Base-by-base conservation (phyloP, 257 asterid genomes). In the Ligustrum vulgare region DNA sequence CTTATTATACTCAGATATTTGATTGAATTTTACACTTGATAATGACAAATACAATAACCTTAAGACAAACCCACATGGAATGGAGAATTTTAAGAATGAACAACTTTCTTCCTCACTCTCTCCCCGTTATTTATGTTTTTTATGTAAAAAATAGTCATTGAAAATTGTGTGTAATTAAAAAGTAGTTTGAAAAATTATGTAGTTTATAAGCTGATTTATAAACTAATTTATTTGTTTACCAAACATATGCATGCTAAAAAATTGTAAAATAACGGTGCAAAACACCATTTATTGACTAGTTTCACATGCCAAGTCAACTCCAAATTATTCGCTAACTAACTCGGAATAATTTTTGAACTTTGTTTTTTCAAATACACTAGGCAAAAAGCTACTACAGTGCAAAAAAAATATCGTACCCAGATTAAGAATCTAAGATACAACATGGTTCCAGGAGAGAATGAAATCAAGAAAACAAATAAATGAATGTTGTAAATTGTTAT, bases 401-500 rank as follows among this genome's bases (percentile, higher is more conserved):
- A n/a, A 43, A 43, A 13, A 43, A 43, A 43, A 6, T 43, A 13
- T 43, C 0, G 2, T 43, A 11, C 16, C 16, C 5, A 39, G 9
- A 39, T 2, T 39, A 39, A 39, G 45, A 39, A 8, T 0, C 45
- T n/a, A n/a, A n/a, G n/a, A n/a, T n/a, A n/a, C n/a, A n/a, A 39
- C 45, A 9, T 8, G 70, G 70, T 9, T 10, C 2, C 70, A 3
- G 1, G 22, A 72, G 35, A 73, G 39, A 62, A 37, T 13, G 28
- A 51, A n/a, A 12, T 12, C 16, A 43, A 20, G 28, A 41, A 70
- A 18, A 3, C 2, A 43, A 18, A 25, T 8, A 47, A 64, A 63
- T 45, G n/a, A 65, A 65, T 18, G 58, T 68, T 67, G 60, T 39
- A 56, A 69, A 39, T 58, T 78, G 23, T 72, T 64, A 84, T 78